Conservation (phyloP, 345 rosid species). For the Populus tremula region DNA sequence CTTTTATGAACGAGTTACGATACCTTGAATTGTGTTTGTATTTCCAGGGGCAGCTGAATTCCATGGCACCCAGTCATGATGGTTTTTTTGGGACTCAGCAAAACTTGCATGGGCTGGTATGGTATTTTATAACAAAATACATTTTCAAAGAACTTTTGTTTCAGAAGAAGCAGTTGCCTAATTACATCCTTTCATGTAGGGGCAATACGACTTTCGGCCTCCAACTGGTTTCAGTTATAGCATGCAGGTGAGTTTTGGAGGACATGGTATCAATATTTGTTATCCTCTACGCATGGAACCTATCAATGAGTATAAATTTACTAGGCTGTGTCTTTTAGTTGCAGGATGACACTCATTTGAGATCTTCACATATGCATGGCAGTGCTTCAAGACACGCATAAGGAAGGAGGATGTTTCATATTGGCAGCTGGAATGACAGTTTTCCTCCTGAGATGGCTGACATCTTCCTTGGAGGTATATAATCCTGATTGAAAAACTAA, state of each 20-base stretch:
- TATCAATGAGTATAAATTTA: neutral
- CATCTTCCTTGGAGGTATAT: neutral
- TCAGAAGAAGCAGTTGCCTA: conserved; percentile 5
- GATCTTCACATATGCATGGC: conserved; percentile 56
- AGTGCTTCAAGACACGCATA: conserved; percentile 49
- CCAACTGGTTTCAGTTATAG: conserved; percentile 50
- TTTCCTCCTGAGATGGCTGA: neutral
- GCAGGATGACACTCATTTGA: conserved; percentile 59
- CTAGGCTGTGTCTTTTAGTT: neutral
- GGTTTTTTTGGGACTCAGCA: conserved; percentile 50
- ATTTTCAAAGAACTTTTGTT: neutral
- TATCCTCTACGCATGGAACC: neutral
- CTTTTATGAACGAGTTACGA: neutral
- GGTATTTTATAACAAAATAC: neutral
- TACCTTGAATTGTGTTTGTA: conserved; percentile 1
- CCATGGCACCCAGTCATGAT: conserved; percentile 43
- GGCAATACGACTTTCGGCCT: conserved; percentile 58
- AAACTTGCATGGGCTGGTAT: conserved; percentile 57
- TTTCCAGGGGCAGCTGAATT: conserved; percentile 52
- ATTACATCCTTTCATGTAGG: conserved; percentile 26
- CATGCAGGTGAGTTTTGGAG: conserved; percentile 46
- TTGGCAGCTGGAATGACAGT: neutral
- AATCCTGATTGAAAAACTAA: neutral
- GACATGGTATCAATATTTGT: neutral
- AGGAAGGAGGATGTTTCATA: neutral